Evolutionary conservation across 2,329 filamentous ascomycete species (phyloP).

Genomic region (Alternaria alternata): DNA sequence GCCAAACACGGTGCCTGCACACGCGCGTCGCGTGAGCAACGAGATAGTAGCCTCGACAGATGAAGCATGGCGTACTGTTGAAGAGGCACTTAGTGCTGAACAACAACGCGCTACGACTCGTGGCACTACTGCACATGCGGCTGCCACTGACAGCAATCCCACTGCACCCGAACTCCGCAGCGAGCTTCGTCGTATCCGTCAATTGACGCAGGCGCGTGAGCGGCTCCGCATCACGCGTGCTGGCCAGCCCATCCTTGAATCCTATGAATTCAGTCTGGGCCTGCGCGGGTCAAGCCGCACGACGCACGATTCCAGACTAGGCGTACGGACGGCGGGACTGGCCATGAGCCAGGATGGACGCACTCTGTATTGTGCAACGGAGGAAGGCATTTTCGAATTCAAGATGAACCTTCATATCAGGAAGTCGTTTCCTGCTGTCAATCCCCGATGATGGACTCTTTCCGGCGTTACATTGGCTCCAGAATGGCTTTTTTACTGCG

Average conservation of each 20-base stretch:
- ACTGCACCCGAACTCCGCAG: conserved; percentile 42
- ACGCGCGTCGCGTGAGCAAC: conserved; percentile 39
- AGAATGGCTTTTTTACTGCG: conserved; percentile 2
- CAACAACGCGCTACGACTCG: conserved; percentile 35
- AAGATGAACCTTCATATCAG: conserved; percentile 69
- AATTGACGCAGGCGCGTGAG: conserved; percentile 49
- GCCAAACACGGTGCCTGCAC: conserved; percentile 42
- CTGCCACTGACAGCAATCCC: conserved; percentile 26
- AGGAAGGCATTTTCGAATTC: conserved; percentile 80
- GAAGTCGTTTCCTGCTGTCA: conserved; percentile 58
- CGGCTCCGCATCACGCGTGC: conserved; percentile 47
- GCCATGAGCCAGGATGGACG: conserved; percentile 59
- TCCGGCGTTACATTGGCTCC: not conserved
- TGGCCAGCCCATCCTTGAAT: conserved; percentile 30
- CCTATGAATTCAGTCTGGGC: conserved; percentile 37
- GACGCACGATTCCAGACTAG: conserved; percentile 44
- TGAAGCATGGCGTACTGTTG: conserved; percentile 59
- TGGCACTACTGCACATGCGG: conserved; percentile 16
- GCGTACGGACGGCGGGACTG: conserved; percentile 57
- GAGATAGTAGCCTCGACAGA: conserved; percentile 46
- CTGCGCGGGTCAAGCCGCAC: conserved; percentile 36
- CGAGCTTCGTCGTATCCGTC: conserved; percentile 47
- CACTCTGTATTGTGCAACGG: conserved; percentile 59
- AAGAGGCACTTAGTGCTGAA: conserved; percentile 56
- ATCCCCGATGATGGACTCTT: conserved; percentile 40